Base-by-base conservation (phyloP, 2,329 filamentous ascomycete species). In the Huntiella omanensis region DNA sequence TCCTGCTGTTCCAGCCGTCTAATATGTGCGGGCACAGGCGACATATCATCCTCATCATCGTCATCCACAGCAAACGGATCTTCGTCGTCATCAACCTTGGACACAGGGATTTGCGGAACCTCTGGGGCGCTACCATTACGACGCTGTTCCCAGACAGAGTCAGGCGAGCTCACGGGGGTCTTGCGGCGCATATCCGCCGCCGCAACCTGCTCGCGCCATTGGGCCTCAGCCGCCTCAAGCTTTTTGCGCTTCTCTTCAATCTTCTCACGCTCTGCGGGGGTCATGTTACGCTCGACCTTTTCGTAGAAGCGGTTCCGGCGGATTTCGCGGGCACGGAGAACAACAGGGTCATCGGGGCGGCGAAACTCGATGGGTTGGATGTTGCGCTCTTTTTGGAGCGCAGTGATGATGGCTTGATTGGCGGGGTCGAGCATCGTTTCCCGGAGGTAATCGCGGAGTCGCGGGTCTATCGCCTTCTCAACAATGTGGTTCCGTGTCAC, bases 391-490 rank as follows among this genome's bases (percentile, higher is more conserved):
- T 50, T 52, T 33, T 53, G 52, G 16, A 45, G 49, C 10, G 46
- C 49, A 5, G 41, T 33, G 3, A 52, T 42, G 13, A 48, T 49
- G 33, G 47, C 41, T 17, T 49, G 52, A 36, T 52, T 46, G 43
- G 50, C 41, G 8, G 49, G 48, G 39, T 48, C 46, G 19, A 50
- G 45, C 40, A 51, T 53, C 17, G 49, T 54, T 3, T 53, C 53
- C 19, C 45, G 48, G 28, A 54, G 48, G 11, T 57, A 49, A 5
- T 56, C 49, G 15, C 50, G 46, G 36, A 63, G 48, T 8, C 61
- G 58, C 4, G 55, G 53, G 44, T 64, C 61, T 33, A 44, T 49
- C 13, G 53, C 7, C 41, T 57, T 43, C 33, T 54, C 51, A n/a
- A 52, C 54, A 48, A 47, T 54, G 48, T 49, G 45, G 12, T 52